Conservation (phyloP, 768 basidiomycete species). For the Leccinum disarticulatum region DNA sequence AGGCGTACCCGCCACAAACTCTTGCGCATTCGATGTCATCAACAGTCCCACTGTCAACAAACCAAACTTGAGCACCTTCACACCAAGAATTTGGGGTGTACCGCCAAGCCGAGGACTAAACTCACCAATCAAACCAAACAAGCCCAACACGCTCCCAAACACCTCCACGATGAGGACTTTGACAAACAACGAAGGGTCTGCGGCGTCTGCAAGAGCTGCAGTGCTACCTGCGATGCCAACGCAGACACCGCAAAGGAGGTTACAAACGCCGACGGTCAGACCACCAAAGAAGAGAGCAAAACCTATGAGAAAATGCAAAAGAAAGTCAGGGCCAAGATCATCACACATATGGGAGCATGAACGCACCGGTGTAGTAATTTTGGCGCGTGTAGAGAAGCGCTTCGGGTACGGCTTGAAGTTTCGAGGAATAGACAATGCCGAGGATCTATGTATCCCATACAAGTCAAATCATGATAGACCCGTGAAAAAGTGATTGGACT, state of each 20-base stretch:
- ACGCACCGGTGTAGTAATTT: slow-evolving; percentile 89
- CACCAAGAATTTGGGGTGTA: too few relatives aligned
- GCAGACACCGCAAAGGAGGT: slow-evolving; percentile 90
- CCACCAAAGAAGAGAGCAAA: slow-evolving; percentile 98
- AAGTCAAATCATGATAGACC: neutral
- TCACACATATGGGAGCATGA: neutral
- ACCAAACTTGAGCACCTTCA: neutral
- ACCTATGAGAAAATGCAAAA: slow-evolving; percentile 42
- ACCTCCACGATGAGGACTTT: slow-evolving; percentile 97
- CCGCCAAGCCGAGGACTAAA: slow-evolving; percentile 11
- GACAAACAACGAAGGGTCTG: slow-evolving; percentile 92
- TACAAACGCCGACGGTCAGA: slow-evolving; percentile 89
- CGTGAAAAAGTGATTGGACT: slow-evolving; percentile 27
- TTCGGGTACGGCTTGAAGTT: slow-evolving; percentile 61
- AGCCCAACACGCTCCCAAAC: slow-evolving; percentile 85
- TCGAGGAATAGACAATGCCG: slow-evolving; percentile 93
- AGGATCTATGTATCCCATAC: slow-evolving; percentile 60
- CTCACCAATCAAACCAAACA: slow-evolving; percentile 92
- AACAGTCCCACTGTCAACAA: slow-evolving; percentile 66
- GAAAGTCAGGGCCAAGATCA: neutral
- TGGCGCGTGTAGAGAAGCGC: slow-evolving; percentile 73
- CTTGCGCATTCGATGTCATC: slow-evolving; percentile 66
- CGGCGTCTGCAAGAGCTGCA: slow-evolving; percentile 92
- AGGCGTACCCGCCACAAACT: slow-evolving; percentile 47
- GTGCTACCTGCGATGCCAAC: slow-evolving; percentile 96